Evolutionary conservation across 345 rosid species (phyloP).

Genomic region (Anacardium occidentale): DNA sequence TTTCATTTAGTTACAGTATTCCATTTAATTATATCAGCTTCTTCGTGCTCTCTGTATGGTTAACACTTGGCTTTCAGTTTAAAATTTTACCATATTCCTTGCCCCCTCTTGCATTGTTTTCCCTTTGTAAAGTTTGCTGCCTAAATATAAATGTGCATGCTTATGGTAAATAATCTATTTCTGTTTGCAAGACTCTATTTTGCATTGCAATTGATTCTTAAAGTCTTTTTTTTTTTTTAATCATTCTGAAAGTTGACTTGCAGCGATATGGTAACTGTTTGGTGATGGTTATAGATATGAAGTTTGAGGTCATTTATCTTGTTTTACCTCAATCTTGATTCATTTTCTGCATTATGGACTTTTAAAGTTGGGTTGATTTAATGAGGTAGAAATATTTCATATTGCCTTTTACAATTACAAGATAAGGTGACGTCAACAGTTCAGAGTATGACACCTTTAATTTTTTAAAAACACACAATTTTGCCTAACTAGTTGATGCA

Average conservation of each 20-base stretch:
- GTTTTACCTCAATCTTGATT: not conserved
- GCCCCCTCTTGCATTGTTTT: too few relatives aligned
- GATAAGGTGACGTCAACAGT: not conserved
- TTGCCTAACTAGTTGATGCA: not conserved
- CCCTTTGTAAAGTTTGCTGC: too few relatives aligned
- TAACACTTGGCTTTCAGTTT: not conserved
- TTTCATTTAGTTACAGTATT: not conserved
- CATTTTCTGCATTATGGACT: conserved; percentile 5
- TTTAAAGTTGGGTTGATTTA: not conserved
- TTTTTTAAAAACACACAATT: not conserved
- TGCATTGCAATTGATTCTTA: not conserved
- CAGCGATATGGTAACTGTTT: not conserved
- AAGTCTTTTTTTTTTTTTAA: not conserved
- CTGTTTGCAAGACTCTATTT: not conserved
- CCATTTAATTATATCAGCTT: not conserved
- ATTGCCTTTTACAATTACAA: not conserved
- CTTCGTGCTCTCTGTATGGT: not conserved
- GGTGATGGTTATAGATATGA: not conserved
- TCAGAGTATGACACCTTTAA: not conserved
- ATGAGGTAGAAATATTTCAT: not conserved
- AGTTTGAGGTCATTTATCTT: not conserved
- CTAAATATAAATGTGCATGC: too few relatives aligned
- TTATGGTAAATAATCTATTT: not conserved
- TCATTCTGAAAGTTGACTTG: not conserved
- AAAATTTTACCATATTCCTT: not conserved